Conservation (phyloP, 805 yeast genomes). For the Pichia nakasei region DNA sequence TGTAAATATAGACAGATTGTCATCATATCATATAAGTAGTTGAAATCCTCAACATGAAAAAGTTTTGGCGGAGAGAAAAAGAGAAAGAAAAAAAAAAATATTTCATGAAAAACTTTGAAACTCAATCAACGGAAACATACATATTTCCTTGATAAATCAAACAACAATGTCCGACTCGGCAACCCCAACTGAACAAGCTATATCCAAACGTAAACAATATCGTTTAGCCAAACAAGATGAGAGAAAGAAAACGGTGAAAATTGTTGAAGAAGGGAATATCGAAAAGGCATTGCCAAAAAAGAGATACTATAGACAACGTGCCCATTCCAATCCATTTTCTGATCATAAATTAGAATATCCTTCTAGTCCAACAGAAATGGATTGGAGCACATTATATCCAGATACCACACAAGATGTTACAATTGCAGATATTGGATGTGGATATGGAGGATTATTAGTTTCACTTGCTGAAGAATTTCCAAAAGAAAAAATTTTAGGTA, state of each 20-base stretch:
- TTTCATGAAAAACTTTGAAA: no score
- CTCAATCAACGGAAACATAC: no score
- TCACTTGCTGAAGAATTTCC: slow-evolving; percentile 75
- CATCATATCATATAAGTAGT: no score
- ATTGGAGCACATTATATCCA: slow-evolving; percentile 78
- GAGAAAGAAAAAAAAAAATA: no score
- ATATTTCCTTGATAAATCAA: no score
- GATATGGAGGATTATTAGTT: slow-evolving; percentile 86
- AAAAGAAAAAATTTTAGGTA: slow-evolving; percentile 70
- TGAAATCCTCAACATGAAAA: no score
- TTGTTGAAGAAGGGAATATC: slow-evolving; percentile 24
- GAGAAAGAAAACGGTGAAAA: slow-evolving; percentile 39
- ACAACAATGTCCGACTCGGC: neutral
- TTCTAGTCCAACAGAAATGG: slow-evolving; percentile 68
- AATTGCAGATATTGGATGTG: slow-evolving; percentile 96
- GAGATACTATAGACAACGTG: slow-evolving; percentile 89
- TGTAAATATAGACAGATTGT: no score
- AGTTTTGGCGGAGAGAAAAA: no score
- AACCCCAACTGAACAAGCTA: neutral
- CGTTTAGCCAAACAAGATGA: slow-evolving; percentile 28
- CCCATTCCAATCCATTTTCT: slow-evolving; percentile 95
- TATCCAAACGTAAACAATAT: slow-evolving; percentile 9
- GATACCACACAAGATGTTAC: slow-evolving; percentile 49
- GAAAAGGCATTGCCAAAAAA: slow-evolving; percentile 57
- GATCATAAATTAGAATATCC: slow-evolving; percentile 94